A percentile compares a stretch with the other conserved stretches of the same genome.
Evolutionary conservation across 2,329 filamentous ascomycete species (phyloP).

Genomic region (Colletotrichum sp.): DNA sequence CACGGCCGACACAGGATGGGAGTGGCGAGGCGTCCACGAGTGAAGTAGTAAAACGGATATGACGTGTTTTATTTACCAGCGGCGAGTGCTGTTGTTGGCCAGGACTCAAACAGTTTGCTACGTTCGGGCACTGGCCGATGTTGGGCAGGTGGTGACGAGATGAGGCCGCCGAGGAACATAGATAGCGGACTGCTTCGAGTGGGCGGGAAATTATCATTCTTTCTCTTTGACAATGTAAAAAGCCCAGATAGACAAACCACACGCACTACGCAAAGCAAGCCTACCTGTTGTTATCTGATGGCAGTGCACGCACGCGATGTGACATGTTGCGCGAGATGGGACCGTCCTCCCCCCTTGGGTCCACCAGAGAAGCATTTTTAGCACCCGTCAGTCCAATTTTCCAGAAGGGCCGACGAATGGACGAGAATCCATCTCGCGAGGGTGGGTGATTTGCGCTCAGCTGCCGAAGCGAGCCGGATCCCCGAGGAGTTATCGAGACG

Average conservation of each 20-base stretch:
- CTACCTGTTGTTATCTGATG: background rate
- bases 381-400: background rate
- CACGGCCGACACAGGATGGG: background rate
- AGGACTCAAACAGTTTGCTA: background rate
- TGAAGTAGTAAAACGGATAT: background rate
- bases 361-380: constrained; percentile 18
- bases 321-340: background rate
- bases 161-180: background rate
- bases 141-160: background rate
- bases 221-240: background rate
- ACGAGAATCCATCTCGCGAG: background rate
- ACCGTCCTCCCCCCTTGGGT: background rate
- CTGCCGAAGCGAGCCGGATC: background rate
- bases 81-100: background rate
- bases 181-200: background rate
- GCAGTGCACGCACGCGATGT: constrained; percentile 4
- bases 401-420: background rate
- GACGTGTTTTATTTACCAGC: background rate
- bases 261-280: background rate
- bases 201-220: background rate
- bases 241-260: background rate
- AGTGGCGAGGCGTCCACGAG: background rate
- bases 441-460: background rate
- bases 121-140: background rate
- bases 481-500: background rate